A percentile compares a stretch with the other conserved stretches of the same genome.
Evolutionary conservation across 2,329 filamentous ascomycete species (phyloP).

Genomic region (Diplodia seriata): DNA sequence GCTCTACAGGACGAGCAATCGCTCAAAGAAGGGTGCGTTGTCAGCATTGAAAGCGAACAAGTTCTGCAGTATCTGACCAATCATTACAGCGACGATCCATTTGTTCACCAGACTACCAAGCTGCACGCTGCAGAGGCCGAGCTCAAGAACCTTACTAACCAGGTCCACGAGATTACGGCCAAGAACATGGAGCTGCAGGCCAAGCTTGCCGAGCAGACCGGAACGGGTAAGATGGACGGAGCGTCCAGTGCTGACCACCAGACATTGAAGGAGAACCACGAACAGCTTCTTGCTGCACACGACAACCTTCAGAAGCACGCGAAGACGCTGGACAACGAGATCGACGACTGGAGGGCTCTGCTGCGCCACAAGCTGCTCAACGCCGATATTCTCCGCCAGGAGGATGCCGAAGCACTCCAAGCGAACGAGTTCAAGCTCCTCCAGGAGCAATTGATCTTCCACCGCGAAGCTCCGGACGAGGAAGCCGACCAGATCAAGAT

Average conservation of each 20-base stretch:
- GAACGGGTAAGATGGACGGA: conserved; percentile 36
- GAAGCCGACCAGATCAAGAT: conserved; percentile 43
- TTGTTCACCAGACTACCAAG: conserved; percentile 49
- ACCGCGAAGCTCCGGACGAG: conserved; percentile 43
- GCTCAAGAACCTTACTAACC: conserved; percentile 32
- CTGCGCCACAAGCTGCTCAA: conserved; percentile 45
- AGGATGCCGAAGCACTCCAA: conserved; percentile 43
- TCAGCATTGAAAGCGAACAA: conserved; percentile 34
- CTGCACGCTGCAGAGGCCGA: conserved; percentile 46
- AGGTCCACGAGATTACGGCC: conserved; percentile 31
- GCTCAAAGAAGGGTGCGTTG: conserved; percentile 40
- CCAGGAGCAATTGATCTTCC: conserved; percentile 44
- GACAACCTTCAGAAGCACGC: conserved; percentile 45
- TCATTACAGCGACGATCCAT: conserved; percentile 37
- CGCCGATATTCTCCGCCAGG: conserved; percentile 43
- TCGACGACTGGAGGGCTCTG: conserved; percentile 46
- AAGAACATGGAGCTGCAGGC: conserved; percentile 33
- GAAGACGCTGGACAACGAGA: conserved; percentile 45
- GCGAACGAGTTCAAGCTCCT: conserved; percentile 45
- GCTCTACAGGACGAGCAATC: conserved; percentile 44
- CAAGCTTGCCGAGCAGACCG: conserved; percentile 24
- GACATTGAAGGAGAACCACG: conserved; percentile 45
- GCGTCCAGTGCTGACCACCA: conserved; percentile 41
- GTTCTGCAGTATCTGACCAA: conserved; percentile 23
- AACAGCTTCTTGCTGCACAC: conserved; percentile 45